A percentile compares a stretch with the other conserved stretches of the same genome.
Conservation (phyloP, 2,329 filamentous ascomycete species). For the Zarea fungicola region DNA sequence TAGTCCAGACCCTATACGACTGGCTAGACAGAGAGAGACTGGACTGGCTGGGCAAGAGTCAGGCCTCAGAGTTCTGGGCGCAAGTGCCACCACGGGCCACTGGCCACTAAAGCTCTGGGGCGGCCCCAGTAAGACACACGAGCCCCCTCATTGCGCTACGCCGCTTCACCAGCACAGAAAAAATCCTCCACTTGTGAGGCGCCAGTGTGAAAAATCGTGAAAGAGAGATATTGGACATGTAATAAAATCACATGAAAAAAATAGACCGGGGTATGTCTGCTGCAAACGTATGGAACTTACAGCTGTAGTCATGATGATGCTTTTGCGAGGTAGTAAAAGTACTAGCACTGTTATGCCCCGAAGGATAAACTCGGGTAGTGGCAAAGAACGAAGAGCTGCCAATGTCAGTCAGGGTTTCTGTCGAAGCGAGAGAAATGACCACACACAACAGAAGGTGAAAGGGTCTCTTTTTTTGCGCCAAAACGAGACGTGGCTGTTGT, state of each 20-base stretch:
- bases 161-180: not conserved
- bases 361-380: not conserved
- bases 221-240: not conserved
- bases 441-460: not conserved
- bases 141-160: conserved; percentile 1
- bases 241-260: conserved; percentile 17
- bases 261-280: too few relatives aligned
- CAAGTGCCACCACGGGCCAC: conserved; percentile 1
- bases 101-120: not conserved
- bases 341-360: not conserved
- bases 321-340: too few relatives aligned
- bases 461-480: not conserved
- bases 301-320: conserved; percentile 30
- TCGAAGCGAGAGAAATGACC: not conserved
- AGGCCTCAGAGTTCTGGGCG: conserved; percentile 13
- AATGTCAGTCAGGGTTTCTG: not conserved
- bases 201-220: not conserved
- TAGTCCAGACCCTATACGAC: not conserved
- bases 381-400: not conserved
- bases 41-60: conserved; percentile 16
- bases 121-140: conserved; percentile 6
- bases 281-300: conserved; percentile 35
- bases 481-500: not conserved
- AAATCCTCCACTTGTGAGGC: not conserved
- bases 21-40: not conserved